Base-by-base conservation (phyloP, 768 basidiomycete species). In the Lyophyllum shimeji region DNA sequence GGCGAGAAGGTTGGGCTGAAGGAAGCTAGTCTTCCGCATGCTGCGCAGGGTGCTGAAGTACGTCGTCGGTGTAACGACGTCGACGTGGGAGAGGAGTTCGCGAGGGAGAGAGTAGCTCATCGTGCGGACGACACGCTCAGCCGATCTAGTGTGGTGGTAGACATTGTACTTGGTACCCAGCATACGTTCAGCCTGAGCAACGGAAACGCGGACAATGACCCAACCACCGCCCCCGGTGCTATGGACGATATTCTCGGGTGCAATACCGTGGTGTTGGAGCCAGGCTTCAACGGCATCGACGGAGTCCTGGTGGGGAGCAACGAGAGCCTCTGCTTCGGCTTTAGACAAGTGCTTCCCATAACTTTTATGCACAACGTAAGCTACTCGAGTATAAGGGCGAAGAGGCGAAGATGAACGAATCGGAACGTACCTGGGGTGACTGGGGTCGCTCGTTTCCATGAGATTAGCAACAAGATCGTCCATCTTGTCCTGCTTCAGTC, bases 181-280 rank as follows among this genome's bases (percentile, higher is more conserved):
- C 79, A 88, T 82, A n/a, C 75, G 72, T 63, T 87, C 84, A 4
- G 83, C 86, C 51, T 81, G 75, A n/a, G 70, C 73, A 24, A 87
- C 78, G 17, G 83, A 76, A 39, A 86, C 74, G 5, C 69, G 70
- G 50, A 86, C 59, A 7, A 74, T 81, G 18, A 88, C 63, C 84
- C 84, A 86, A 58, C 82, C 81, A 8, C 82, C 82, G 9, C 77
- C 76, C 9, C 71, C 69, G 12, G 79, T 73, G 49, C 76, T 78
- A 46, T 74, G 67, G 42, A 68, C 57, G 23, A 74, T 58, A 15
- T 71, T 58, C 7, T 67, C 60, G 25, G 71, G 50, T 8, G 74
- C 64, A 50, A 86, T 67, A 8, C 73, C 82, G 55, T 85, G 81
- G 50, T 73, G 71, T 13, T 67, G 61, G 25, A 88, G 77, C 86